Percentiles rank a stretch among this genome's conserved stretches.
Evolutionary conservation across 2,329 filamentous ascomycete species (phyloP).

Genomic region (Ophidiomyces ophidiicola): DNA sequence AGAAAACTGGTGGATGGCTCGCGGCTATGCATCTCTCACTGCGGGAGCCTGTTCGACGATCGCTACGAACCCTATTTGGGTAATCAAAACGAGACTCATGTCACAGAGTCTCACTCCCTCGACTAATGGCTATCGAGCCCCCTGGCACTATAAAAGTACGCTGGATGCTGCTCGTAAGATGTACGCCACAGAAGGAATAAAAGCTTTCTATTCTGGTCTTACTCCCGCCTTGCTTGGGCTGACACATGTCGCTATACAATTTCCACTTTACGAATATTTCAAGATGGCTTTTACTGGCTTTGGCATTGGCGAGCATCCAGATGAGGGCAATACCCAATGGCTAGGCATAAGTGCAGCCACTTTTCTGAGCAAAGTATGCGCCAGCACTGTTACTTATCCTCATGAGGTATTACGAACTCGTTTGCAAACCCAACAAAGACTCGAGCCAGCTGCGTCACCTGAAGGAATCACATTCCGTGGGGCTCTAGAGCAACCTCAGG

Average conservation of each 20-base stretch:
- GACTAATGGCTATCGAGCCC: conserved; percentile 40
- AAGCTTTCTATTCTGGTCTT: conserved; percentile 89
- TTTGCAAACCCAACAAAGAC: conserved; percentile 81
- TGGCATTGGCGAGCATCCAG: conserved; percentile 63
- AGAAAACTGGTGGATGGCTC: conserved; percentile 67
- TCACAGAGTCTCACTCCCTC: conserved; percentile 52
- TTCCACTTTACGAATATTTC: conserved; percentile 88
- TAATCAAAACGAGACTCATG: conserved; percentile 97
- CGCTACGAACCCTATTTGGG: conserved; percentile 96
- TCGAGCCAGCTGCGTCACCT: conserved; percentile 35
- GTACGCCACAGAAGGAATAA: conserved; percentile 78
- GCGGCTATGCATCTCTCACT: conserved; percentile 78
- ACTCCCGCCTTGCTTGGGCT: conserved; percentile 83
- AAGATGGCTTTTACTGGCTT: conserved; percentile 83
- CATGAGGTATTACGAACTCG: conserved; percentile 92
- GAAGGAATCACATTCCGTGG: conserved; percentile 42
- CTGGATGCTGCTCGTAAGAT: conserved; percentile 89
- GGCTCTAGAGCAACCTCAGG: conserved; percentile 28
- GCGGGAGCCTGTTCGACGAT: conserved; percentile 89
- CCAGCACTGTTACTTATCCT: conserved; percentile 89
- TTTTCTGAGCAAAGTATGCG: conserved; percentile 85
- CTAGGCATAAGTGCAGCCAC: conserved; percentile 75
- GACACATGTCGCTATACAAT: conserved; percentile 92
- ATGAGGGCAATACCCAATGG: conserved; percentile 57
- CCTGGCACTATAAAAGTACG: conserved; percentile 83